These are phyloP conservation scores for Aspergillus hiratsukae DNA, from an alignment of 2,329 filamentous ascomycete species.

Conservation along the genomic window DNA sequence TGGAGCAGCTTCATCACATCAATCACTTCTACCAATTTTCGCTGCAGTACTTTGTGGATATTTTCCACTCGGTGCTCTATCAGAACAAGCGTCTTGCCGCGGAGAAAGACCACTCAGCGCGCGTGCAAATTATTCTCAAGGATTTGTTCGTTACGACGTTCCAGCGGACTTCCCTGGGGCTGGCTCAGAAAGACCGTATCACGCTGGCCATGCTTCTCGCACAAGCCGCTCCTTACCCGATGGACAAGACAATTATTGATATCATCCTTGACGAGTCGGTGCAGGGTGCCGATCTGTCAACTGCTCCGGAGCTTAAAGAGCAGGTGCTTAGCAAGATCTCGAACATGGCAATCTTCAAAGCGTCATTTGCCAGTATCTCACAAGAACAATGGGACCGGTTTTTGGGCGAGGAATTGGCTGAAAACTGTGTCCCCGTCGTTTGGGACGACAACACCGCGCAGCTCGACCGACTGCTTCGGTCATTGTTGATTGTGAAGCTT, in stretches of 20 bases:
- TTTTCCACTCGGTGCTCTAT: conserved; percentile 88
- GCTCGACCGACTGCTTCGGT: conserved; percentile 72
- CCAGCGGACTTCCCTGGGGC: conserved; percentile 84
- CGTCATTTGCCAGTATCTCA: conserved; percentile 60
- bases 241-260: conserved; percentile 88
- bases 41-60: conserved; percentile 94
- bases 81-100: conserved; percentile 68
- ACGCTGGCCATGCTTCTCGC: conserved; percentile 92
- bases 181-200: conserved; percentile 90
- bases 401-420: conserved; percentile 78
- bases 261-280: conserved; percentile 74
- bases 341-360: conserved; percentile 69
- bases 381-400: conserved; percentile 73
- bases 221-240: conserved; percentile 91
- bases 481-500: conserved; percentile 86
- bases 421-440: conserved; percentile 72
- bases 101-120: conserved; percentile 69
- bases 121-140: conserved; percentile 84
- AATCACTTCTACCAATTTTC: conserved; percentile 99
- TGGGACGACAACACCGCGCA: conserved; percentile 63
- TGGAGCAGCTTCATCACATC: conserved; percentile 95
- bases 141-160: conserved; percentile 90
- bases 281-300: conserved; percentile 73
- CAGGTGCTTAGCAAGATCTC: conserved; percentile 65
- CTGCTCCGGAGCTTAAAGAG: conserved; percentile 58